A percentile compares a stretch with the other conserved stretches of the same genome.
Conservation (phyloP, 1,284 basidiomycete genomes). For the Irpex lacteus region DNA sequence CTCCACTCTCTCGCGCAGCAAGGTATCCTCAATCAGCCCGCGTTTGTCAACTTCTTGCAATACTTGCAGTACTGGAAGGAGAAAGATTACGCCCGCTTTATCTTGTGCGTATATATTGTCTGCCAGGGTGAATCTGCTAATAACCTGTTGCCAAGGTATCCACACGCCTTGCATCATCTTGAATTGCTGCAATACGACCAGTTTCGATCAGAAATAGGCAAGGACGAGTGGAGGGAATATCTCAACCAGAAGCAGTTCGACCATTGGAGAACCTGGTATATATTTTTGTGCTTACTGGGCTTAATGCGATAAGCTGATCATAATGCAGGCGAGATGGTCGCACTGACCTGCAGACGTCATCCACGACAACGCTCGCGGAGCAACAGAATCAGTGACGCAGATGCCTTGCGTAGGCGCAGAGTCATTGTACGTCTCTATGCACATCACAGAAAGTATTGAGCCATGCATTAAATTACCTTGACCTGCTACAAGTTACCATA, state of each 20-base stretch:
- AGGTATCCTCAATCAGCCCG: constrained; percentile 78
- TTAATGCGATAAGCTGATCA: not conserved
- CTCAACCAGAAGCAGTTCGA: constrained; percentile 82
- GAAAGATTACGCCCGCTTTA: constrained; percentile 87
- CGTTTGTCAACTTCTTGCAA: constrained; percentile 83
- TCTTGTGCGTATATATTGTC: constrained; percentile 58
- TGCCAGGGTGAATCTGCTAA: not conserved
- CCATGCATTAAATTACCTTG: too few relatives aligned
- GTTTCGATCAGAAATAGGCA: constrained; percentile 75
- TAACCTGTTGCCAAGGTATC: constrained; percentile 53
- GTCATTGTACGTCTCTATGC: too few relatives aligned
- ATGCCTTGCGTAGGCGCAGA: not conserved
- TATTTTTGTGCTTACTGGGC: not conserved
- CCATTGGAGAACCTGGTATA: constrained; percentile 81
- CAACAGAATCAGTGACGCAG: not conserved
- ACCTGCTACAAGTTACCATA: not conserved
- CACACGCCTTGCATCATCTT: constrained; percentile 81
- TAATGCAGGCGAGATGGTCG: constrained; percentile 6
- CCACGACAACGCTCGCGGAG: not conserved
- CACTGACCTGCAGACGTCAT: not conserved
- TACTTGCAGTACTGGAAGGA: constrained; percentile 89
- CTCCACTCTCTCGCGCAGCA: constrained; percentile 86
- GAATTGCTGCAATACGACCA: constrained; percentile 73
- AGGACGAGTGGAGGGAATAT: constrained; percentile 74
- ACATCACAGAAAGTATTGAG: too few relatives aligned